Evolutionary conservation across 768 basidiomycete genomes (phyloP).

Genomic region (Suillus discolor): DNA sequence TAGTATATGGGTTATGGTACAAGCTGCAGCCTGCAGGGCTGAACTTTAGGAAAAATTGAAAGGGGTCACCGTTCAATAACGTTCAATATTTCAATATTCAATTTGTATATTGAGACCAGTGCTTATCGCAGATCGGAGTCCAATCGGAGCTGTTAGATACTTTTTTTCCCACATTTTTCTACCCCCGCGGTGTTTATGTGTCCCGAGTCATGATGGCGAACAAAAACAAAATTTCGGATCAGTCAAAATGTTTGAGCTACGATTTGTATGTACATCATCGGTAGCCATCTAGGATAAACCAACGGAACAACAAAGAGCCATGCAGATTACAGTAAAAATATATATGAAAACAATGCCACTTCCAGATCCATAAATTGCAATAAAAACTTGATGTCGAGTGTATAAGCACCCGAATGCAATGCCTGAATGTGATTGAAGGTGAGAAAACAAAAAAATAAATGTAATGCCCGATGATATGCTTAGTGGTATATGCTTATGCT

Average conservation of each 20-base stretch:
- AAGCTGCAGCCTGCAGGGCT: too few species aligned
- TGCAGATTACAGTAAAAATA: not conserved
- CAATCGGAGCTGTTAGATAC: not conserved
- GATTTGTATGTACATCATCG: not conserved
- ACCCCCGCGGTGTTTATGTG: not conserved
- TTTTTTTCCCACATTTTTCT: not conserved
- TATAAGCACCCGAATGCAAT: conserved; percentile 2
- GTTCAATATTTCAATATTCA: too few species aligned
- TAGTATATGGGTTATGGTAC: not conserved
- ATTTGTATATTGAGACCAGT: not conserved
- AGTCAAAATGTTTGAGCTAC: not conserved
- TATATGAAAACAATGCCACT: not conserved
- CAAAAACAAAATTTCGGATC: not conserved
- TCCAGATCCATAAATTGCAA: not conserved
- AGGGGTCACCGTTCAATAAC: too few species aligned
- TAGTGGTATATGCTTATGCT: not conserved
- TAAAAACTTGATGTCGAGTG: not conserved
- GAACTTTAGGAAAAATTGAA: too few species aligned
- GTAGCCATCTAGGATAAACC: not conserved
- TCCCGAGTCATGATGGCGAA: not conserved
- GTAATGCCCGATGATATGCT: not conserved
- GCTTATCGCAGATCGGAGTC: conserved; percentile 6
- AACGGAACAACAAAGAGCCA: not conserved
- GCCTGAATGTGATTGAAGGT: not conserved
- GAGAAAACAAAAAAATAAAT: not conserved